These are phyloP conservation scores for Ambrosia trifida DNA, from an alignment of 129 eudicot species.

Conservation along the genomic window DNA sequence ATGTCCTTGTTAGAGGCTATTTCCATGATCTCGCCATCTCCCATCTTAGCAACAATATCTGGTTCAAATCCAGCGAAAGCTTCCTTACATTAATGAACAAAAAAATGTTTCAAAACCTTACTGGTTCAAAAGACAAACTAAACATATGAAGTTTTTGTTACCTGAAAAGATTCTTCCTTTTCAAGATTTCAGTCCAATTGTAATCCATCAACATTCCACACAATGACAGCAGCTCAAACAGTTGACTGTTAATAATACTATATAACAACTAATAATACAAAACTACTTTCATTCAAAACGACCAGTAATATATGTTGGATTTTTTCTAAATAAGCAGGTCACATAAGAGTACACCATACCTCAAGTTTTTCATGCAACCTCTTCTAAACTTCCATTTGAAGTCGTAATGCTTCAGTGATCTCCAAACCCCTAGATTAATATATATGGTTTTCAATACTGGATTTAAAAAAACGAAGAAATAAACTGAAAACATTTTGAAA, in stretches of 20 bases:
- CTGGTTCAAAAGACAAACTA: not conserved
- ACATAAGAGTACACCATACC: too few relatives aligned
- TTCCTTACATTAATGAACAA: slow-evolving; percentile 49
- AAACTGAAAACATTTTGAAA: too few relatives aligned
- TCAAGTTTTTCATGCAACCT: too few relatives aligned
- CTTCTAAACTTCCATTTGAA: too few relatives aligned
- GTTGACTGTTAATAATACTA: slow-evolving; percentile 69
- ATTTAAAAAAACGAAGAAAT: too few relatives aligned
- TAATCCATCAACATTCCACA: slow-evolving; percentile 97
- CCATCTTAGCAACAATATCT: slow-evolving; percentile 67
- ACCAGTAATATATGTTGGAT: too few relatives aligned
- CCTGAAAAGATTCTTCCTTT: slow-evolving; percentile 78
- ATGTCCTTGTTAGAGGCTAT: slow-evolving; percentile 73
- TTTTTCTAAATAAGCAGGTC: too few relatives aligned
- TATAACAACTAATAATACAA: too few relatives aligned
- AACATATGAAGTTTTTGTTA: slow-evolving; percentile 14
- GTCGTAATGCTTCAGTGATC: too few relatives aligned
- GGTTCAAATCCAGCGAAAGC: slow-evolving; percentile 88
- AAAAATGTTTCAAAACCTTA: not conserved
- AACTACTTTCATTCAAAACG: too few relatives aligned
- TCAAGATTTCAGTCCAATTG: slow-evolving; percentile 96
- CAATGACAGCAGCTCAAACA: slow-evolving; percentile 88
- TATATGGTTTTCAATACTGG: too few relatives aligned
- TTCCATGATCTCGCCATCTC: slow-evolving; percentile 71
- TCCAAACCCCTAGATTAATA: too few relatives aligned